A percentile compares a stretch with the other conserved stretches of the same genome.
Conservation (phyloP, 2,329 filamentous ascomycete species). For the Aspergillus pseudoglaucus region DNA sequence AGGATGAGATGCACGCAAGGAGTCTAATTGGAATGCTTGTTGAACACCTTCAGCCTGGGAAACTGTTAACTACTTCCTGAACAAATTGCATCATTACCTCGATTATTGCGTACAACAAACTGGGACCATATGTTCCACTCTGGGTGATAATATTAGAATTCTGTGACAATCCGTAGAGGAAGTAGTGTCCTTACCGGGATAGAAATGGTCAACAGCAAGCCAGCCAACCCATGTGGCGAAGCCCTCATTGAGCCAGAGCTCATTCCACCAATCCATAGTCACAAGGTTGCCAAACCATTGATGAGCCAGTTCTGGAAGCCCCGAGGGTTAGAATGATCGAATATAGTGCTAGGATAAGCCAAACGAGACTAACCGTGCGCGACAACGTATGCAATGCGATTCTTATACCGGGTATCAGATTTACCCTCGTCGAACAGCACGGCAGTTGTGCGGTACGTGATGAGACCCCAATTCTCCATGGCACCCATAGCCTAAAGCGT, state of each 20-base stretch:
- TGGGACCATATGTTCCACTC: slow-evolving; percentile 98
- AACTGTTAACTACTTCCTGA: slow-evolving; percentile 33
- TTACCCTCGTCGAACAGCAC: slow-evolving; percentile 92
- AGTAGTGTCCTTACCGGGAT: slow-evolving; percentile 53
- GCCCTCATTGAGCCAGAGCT: slow-evolving; percentile 90
- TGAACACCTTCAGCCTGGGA: slow-evolving; percentile 78
- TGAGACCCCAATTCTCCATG: slow-evolving; percentile 95
- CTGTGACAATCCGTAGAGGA: neutral
- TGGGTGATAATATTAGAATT: slow-evolving; percentile 22
- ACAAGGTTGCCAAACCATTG: slow-evolving; percentile 96
- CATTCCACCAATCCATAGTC: slow-evolving; percentile 96
- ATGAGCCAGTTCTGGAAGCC: slow-evolving; percentile 67
- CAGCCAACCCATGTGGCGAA: slow-evolving; percentile 99
- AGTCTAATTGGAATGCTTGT: slow-evolving; percentile 82
- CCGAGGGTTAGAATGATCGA: slow-evolving; percentile 2
- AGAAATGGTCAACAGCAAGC: slow-evolving; percentile 82
- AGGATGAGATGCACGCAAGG: slow-evolving; percentile 84
- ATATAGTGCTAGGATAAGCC: neutral
- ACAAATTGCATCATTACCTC: slow-evolving; percentile 42
- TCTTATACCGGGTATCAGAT: slow-evolving; percentile 85
- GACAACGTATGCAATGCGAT: slow-evolving; percentile 91
- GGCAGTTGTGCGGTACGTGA: slow-evolving; percentile 92
- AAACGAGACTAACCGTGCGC: slow-evolving; percentile 57
- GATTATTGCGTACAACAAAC: slow-evolving; percentile 66
- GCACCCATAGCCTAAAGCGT: slow-evolving; percentile 52